Evolutionary conservation across 768 basidiomycete genomes (phyloP).

Genomic region (Pholiota molesta): DNA sequence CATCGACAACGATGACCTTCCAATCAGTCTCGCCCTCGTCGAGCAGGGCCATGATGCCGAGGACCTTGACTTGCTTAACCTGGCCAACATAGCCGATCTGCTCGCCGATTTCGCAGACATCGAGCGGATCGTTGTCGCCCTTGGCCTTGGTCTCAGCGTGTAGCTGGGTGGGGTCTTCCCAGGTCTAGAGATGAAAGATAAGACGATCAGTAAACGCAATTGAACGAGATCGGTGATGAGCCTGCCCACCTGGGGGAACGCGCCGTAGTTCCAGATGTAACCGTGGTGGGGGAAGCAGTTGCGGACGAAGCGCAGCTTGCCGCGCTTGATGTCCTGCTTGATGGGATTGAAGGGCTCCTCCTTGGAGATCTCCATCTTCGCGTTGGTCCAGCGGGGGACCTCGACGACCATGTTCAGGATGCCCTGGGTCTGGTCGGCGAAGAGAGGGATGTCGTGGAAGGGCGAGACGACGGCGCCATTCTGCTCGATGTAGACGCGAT

Average conservation of each 20-base stretch:
- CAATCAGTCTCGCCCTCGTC: conserved; percentile 99
- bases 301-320: conserved; percentile 93
- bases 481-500: conserved; percentile 93
- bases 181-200: conserved; percentile 62
- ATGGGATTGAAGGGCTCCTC: conserved; percentile 99
- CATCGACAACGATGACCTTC: conserved; percentile 99
- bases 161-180: conserved; percentile 88
- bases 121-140: conserved; percentile 99
- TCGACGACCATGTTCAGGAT: conserved; percentile 99
- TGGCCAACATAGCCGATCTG: conserved; percentile 97
- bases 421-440: conserved; percentile 92
- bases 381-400: conserved; percentile 99
- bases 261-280: conserved; percentile 99
- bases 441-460: conserved; percentile 98
- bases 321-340: conserved; percentile 99
- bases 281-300: conserved; percentile 99
- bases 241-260: conserved; percentile 87
- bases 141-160: conserved; percentile 99
- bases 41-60: conserved; percentile 99
- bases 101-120: conserved; percentile 99
- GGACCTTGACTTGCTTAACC: conserved; percentile 99
- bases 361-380: conserved; percentile 99
- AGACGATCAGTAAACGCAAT: conserved; percentile 1
- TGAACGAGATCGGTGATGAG: background rate
- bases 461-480: conserved; percentile 82